Conservation (phyloP, 768 basidiomycete genomes). For the Leccinellum rugosiceps region DNA sequence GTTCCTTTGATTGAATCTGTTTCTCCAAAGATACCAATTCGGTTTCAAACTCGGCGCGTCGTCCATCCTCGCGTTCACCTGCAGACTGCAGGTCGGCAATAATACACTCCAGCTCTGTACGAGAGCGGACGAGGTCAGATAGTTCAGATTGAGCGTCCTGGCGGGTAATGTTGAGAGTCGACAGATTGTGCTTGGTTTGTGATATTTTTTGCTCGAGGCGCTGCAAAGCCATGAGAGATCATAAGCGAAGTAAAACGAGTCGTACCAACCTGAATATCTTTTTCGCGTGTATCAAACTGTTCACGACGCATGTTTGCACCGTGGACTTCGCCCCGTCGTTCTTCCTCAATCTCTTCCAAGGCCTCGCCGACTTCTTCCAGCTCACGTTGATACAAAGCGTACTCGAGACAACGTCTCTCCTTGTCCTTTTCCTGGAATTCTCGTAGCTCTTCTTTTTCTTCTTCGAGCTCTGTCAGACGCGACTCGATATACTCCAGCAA, state of each 20-base stretch:
- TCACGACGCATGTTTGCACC: slow-evolving; percentile 78
- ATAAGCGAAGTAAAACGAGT: neutral
- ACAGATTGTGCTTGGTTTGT: slow-evolving; percentile 63
- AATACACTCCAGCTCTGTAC: slow-evolving; percentile 83
- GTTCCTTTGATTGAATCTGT: slow-evolving; percentile 64
- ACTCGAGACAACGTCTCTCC: slow-evolving; percentile 90
- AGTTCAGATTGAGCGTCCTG: slow-evolving; percentile 80
- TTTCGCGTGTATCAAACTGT: slow-evolving; percentile 80
- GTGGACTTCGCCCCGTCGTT: slow-evolving; percentile 79
- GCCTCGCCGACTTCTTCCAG: slow-evolving; percentile 84
- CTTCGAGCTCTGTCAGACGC: slow-evolving; percentile 86
- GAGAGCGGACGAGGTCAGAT: slow-evolving; percentile 77
- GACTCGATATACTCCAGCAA: slow-evolving; percentile 89
- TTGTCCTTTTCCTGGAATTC: slow-evolving; percentile 97
- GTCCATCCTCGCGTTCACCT: slow-evolving; percentile 59
- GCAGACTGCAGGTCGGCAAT: slow-evolving; percentile 74
- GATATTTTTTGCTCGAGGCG: slow-evolving; percentile 71
- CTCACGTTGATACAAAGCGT: slow-evolving; percentile 89
- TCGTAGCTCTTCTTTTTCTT: slow-evolving; percentile 96
- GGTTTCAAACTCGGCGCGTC: slow-evolving; percentile 56
- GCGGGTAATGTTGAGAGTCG: slow-evolving; percentile 67
- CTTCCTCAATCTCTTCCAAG: slow-evolving; percentile 82
- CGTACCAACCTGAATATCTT: slow-evolving; percentile 69
- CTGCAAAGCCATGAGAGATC: slow-evolving; percentile 36
- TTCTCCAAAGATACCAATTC: slow-evolving; percentile 62